Percentiles rank a stretch among this genome's conserved stretches.
Conservation (phyloP, 768 basidiomycete genomes). For the Pulveroboletus frians region DNA sequence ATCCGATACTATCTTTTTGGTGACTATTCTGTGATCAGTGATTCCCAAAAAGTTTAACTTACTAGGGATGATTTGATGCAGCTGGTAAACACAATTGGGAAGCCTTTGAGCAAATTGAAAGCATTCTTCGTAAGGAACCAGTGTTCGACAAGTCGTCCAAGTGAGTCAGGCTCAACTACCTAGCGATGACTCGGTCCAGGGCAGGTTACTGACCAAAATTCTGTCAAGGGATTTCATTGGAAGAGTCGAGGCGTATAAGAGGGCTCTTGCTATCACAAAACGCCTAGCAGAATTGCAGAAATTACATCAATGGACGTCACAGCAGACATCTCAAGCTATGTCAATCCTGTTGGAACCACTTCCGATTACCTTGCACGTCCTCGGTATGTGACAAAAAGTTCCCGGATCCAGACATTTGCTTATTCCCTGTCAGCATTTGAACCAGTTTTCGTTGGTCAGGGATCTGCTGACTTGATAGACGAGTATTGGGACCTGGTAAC, state of each 20-base stretch:
- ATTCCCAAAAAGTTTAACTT: neutral
- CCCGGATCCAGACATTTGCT: constrained; percentile 24
- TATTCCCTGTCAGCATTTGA: constrained; percentile 42
- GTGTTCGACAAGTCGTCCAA: constrained; percentile 54
- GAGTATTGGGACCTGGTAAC: constrained; percentile 48
- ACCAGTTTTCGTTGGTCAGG: constrained; percentile 63
- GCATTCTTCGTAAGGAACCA: constrained; percentile 48
- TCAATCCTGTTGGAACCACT: constrained; percentile 47
- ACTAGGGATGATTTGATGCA: constrained; percentile 19
- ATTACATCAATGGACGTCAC: constrained; percentile 46
- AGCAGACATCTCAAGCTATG: constrained; percentile 45
- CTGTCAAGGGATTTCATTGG: constrained; percentile 48
- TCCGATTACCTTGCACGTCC: constrained; percentile 41
- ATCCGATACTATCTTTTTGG: constrained; percentile 50
- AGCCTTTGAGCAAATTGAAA: constrained; percentile 40
- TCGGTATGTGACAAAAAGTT: constrained; percentile 23
- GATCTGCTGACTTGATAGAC: constrained; percentile 45
- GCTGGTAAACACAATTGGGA: constrained; percentile 50
- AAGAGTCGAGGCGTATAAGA: constrained; percentile 52
- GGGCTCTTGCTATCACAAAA: constrained; percentile 49
- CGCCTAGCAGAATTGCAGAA: constrained; percentile 57
- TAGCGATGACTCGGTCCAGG: too few relatives aligned
- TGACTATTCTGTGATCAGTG: constrained; percentile 23
- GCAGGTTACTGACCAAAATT: neutral
- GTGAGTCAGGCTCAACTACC: constrained; percentile 31